These are phyloP conservation scores for Trichoderma guizhouense DNA, from an alignment of 2,329 filamentous ascomycete genomes.

Conservation along the genomic window DNA sequence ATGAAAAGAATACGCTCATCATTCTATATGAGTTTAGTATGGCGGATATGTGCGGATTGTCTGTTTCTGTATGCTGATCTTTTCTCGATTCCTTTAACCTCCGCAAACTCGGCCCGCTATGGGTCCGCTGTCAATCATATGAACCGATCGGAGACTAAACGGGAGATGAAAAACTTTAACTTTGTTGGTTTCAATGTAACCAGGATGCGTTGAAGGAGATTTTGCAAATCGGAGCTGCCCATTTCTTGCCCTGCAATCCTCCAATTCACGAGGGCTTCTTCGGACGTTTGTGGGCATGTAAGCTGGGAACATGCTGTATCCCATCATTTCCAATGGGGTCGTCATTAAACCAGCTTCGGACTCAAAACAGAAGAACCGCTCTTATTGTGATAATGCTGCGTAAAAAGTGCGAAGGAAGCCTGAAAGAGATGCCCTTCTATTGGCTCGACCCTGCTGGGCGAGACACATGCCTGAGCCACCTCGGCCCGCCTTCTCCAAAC, in stretches of 20 bases:
- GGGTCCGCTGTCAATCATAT: background rate
- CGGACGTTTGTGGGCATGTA: background rate
- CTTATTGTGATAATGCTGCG: background rate
- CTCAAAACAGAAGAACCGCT: background rate
- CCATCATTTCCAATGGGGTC: background rate
- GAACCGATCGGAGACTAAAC: background rate
- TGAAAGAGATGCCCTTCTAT: background rate
- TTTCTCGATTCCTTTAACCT: background rate
- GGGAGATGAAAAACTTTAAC: background rate
- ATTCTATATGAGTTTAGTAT: background rate
- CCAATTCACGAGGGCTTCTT: background rate
- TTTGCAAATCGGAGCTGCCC: background rate
- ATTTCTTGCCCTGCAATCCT: background rate
- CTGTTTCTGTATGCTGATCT: background rate
- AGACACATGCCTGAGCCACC: background rate
- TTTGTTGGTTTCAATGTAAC: background rate
- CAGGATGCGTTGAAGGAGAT: background rate
- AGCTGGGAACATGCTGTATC: background rate
- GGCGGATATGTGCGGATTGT: background rate
- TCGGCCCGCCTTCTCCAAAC: background rate
- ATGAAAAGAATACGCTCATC: background rate
- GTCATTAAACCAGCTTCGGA: background rate
- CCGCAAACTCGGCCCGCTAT: background rate
- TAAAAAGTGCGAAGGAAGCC: background rate
- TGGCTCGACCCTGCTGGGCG: background rate